A percentile compares a stretch with the other conserved stretches of the same genome.
Evolutionary conservation across 2,329 filamentous ascomycete species (phyloP).

Genomic region (Paracamarosporium sp.): DNA sequence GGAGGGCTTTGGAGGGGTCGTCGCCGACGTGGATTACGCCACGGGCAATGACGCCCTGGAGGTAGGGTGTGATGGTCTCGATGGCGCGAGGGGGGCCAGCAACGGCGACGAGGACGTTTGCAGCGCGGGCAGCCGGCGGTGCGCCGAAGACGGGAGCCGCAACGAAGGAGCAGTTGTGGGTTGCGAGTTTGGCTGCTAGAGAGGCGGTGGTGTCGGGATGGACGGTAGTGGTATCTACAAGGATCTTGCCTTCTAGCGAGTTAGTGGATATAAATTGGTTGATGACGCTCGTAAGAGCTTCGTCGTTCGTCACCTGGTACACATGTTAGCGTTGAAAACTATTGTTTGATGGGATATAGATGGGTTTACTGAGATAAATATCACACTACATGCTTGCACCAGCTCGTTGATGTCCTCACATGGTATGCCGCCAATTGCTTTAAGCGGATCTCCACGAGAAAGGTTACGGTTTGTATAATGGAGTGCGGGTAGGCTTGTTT

Average conservation of each 20-base stretch:
- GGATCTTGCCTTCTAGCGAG: conserved; percentile 47
- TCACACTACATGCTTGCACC: conserved; percentile 25
- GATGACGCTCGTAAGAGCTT: conserved; percentile 44
- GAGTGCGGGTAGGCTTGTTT: conserved; percentile 31
- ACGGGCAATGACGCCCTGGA: conserved; percentile 51
- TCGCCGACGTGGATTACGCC: conserved; percentile 53
- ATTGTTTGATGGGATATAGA: neutral
- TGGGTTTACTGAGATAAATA: conserved; percentile 43
- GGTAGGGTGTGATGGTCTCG: conserved; percentile 44
- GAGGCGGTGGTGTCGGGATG: conserved; percentile 52
- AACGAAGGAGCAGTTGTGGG: conserved; percentile 46
- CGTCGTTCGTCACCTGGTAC: conserved; percentile 49
- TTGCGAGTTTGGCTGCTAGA: conserved; percentile 33
- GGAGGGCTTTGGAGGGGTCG: conserved; percentile 52
- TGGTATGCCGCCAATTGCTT: conserved; percentile 28
- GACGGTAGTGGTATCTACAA: conserved; percentile 60
- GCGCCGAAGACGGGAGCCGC: conserved; percentile 60
- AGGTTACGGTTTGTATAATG: conserved; percentile 57
- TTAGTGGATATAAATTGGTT: conserved; percentile 25
- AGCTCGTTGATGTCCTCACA: conserved; percentile 24
- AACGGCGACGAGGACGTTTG: conserved; percentile 55
- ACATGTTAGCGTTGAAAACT: neutral
- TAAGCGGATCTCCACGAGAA: conserved; percentile 50
- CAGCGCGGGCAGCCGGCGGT: conserved; percentile 56
- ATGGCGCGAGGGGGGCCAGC: conserved; percentile 51